A percentile compares a stretch with the other conserved stretches of the same genome.
These are phyloP conservation scores for Colletotrichum sp. DNA, from an alignment of 2,329 filamentous ascomycete genomes.

Conservation along the genomic window DNA sequence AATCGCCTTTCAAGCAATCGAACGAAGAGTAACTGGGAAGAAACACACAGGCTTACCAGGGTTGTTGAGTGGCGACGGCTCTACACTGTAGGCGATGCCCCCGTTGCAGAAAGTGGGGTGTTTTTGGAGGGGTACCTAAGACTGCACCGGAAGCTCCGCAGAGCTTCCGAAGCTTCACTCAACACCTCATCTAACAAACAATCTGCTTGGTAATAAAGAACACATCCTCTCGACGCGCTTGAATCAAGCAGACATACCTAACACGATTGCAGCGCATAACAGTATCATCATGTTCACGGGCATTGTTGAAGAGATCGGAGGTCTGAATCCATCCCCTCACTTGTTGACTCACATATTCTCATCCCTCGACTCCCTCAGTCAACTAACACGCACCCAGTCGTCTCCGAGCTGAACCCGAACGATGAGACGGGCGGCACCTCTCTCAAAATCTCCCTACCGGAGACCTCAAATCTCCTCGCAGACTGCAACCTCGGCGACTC, in stretches of 20 bases:
- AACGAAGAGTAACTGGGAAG: not conserved
- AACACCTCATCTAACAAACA: not conserved
- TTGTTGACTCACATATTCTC: not conserved
- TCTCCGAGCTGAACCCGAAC: conserved; percentile 80
- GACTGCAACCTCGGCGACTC: conserved; percentile 91
- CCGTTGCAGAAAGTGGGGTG: conserved; percentile 16
- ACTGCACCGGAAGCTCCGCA: not conserved
- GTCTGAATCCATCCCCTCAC: conserved; percentile 56
- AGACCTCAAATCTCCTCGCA: conserved; percentile 73
- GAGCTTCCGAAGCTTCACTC: conserved; percentile 7
- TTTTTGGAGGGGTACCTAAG: conserved; percentile 2
- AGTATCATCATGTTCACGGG: conserved; percentile 85
- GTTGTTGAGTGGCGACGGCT: not conserved
- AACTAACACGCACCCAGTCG: conserved; percentile 60
- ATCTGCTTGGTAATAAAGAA: not conserved
- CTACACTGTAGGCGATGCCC: not conserved
- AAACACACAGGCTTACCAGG: not conserved
- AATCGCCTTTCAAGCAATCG: not conserved
- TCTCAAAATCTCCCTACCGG: conserved; percentile 78
- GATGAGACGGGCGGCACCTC: conserved; percentile 89
- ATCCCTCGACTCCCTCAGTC: not conserved
- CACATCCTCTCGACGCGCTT: not conserved
- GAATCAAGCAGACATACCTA: not conserved
- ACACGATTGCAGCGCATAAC: not conserved
- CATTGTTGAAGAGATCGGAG: conserved; percentile 90